Evolutionary conservation across 2,329 filamentous ascomycete species (phyloP).

Genomic region (Cordyceps tenuipes): DNA sequence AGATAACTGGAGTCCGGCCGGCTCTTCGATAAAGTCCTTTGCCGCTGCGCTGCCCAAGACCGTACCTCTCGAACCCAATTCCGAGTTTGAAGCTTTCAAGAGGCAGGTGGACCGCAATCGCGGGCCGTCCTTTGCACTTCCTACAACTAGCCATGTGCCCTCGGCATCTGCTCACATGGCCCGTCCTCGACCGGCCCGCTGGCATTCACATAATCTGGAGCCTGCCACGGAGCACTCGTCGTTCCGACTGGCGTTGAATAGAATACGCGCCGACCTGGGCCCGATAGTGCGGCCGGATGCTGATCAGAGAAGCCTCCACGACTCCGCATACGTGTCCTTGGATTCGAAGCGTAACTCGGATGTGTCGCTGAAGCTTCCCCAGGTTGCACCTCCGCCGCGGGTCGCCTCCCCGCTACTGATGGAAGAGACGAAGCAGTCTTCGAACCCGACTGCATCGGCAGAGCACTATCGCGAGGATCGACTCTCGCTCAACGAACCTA

Average conservation of each 20-base stretch:
- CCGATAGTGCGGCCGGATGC: conserved; percentile 15
- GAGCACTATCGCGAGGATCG: conserved; percentile 44
- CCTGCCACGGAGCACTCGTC: neutral
- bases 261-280: conserved; percentile 4
- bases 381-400: conserved; percentile 34
- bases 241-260: conserved; percentile 8
- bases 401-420: conserved; percentile 31
- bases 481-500: conserved; percentile 43
- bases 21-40: conserved; percentile 63
- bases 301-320: conserved; percentile 37
- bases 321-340: conserved; percentile 47
- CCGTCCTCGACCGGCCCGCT: conserved; percentile 37
- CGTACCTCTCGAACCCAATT: conserved; percentile 64
- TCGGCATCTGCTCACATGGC: conserved; percentile 20
- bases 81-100: conserved; percentile 74
- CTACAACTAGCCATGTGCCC: conserved; percentile 33
- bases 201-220: conserved; percentile 34
- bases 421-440: conserved; percentile 16
- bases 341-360: conserved; percentile 47
- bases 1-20: conserved; percentile 67
- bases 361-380: conserved; percentile 34
- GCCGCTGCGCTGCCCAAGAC: conserved; percentile 59
- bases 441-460: conserved; percentile 22
- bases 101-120: conserved; percentile 61
- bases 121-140: conserved; percentile 37